These are phyloP conservation scores for Boletellus deceptivus DNA, from an alignment of 1,284 basidiomycete species.

Conservation along the genomic window DNA sequence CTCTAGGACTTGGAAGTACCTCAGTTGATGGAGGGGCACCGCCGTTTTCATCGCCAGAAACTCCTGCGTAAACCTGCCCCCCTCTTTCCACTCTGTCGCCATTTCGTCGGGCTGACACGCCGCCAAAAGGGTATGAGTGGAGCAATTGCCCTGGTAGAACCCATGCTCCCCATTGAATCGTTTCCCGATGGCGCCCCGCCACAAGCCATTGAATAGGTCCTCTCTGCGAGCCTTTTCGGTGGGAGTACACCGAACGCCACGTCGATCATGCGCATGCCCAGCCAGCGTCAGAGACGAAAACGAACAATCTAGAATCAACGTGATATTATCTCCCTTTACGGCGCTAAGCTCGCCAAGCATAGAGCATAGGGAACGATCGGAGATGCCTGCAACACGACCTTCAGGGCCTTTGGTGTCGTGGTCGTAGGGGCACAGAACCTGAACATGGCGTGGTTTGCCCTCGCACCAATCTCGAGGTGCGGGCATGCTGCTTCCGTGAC, in stretches of 20 bases:
- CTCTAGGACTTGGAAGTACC: constrained; percentile 49
- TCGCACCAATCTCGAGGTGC: constrained; percentile 59
- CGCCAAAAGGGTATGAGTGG: constrained; percentile 52
- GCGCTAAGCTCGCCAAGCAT: constrained; percentile 53
- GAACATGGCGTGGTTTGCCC: constrained; percentile 42
- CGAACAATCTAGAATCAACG: constrained; percentile 62
- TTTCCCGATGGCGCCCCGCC: constrained; percentile 46
- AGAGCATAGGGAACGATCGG: constrained; percentile 59
- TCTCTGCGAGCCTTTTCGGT: constrained; percentile 48
- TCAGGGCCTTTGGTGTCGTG: constrained; percentile 48
- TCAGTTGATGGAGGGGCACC: constrained; percentile 50
- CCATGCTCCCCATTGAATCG: constrained; percentile 39
- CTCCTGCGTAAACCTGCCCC: constrained; percentile 56
- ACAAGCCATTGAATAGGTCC: constrained; percentile 53
- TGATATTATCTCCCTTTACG: constrained; percentile 65
- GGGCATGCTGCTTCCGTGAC: constrained; percentile 56
- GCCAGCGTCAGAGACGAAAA: constrained; percentile 47
- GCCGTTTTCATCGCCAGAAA: constrained; percentile 47
- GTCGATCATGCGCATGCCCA: constrained; percentile 41
- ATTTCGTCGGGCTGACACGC: constrained; percentile 52
- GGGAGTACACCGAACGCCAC: constrained; percentile 53
- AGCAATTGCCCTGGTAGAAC: constrained; percentile 43
- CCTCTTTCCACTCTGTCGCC: constrained; percentile 57
- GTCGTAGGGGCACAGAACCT: constrained; percentile 63
- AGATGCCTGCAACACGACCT: constrained; percentile 57